These are phyloP conservation scores for Geotrichum candidum DNA, from an alignment of 1,139 yeast genomes.

Conservation along the genomic window DNA sequence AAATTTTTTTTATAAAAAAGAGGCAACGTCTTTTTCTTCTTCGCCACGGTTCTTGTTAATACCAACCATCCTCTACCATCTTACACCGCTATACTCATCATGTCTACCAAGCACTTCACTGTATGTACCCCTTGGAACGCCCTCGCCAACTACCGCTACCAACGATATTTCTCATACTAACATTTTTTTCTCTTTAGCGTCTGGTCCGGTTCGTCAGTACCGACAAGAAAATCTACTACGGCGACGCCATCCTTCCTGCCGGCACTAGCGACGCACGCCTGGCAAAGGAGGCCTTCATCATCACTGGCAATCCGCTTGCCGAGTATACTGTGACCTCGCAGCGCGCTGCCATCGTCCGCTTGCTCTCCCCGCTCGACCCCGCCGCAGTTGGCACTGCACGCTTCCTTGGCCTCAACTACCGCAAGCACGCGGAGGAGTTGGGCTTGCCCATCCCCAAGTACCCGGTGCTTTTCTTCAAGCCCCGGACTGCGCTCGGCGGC, in stretches of 20 bases:
- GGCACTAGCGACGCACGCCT: conserved; percentile 31
- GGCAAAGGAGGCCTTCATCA: conserved; percentile 36
- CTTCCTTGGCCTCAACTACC: conserved; percentile 34
- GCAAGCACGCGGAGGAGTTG: conserved; percentile 30
- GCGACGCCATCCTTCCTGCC: conserved; percentile 41
- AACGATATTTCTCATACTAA: not conserved
- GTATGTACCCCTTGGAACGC: not conserved
- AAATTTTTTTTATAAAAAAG: no score
- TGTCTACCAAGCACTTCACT: not conserved
- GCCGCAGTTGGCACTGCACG: conserved; percentile 34
- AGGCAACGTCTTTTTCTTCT: not conserved
- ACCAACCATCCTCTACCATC: not conserved
- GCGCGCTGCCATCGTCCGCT: conserved; percentile 5
- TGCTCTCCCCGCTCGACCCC: conserved; percentile 24
- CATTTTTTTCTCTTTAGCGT: not conserved
- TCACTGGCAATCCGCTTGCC: conserved; percentile 22
- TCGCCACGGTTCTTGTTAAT: not conserved
- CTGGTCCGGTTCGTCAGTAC: conserved; percentile 16
- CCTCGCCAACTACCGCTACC: not conserved
- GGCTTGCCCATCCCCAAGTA: conserved; percentile 37
- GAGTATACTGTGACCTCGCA: conserved; percentile 9
- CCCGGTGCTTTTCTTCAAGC: conserved; percentile 48
- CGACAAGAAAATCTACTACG: conserved; percentile 40
- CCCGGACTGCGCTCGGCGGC: conserved; percentile 39
- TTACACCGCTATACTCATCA: not conserved